phyloP scores from a whole-genome alignment of 1,284 basidiomycete species.

The Trametes hirsuta region DNA sequence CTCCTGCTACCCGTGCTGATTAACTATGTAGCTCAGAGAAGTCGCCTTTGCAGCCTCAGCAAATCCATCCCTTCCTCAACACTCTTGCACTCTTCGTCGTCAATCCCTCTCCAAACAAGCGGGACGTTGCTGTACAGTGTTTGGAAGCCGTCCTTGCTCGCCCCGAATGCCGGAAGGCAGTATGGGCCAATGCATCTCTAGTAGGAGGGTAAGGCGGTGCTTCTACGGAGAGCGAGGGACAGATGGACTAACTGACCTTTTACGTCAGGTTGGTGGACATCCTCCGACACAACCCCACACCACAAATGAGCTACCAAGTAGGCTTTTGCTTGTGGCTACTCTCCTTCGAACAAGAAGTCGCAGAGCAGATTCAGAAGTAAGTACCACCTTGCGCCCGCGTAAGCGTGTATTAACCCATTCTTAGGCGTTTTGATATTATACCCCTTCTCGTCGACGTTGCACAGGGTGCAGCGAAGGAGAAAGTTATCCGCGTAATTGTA shows the following conservation, averaged over 20 bases:
- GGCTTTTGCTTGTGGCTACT: conserved; percentile 94
- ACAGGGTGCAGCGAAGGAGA: conserved; percentile 94
- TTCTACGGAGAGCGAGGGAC: background rate
- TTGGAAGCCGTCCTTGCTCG: conserved; percentile 86
- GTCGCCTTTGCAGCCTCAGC: conserved; percentile 53
- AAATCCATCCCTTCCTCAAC: conserved; percentile 70
- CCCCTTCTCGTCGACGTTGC: conserved; percentile 88
- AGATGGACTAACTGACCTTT: background rate
- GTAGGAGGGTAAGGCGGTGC: conserved; percentile 57
- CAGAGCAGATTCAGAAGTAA: conserved; percentile 78
- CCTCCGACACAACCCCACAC: conserved; percentile 72
- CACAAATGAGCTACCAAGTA: conserved; percentile 97
- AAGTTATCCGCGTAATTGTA: conserved; percentile 93
- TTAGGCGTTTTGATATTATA: conserved; percentile 87
- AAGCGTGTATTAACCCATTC: background rate
- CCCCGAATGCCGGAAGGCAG: conserved; percentile 73
- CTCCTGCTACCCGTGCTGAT: background rate
- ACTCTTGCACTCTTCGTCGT: conserved; percentile 69
- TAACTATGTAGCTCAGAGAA: conserved; percentile 52
- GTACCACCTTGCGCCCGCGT: conserved; percentile 1
- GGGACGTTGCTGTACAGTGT: conserved; percentile 90
- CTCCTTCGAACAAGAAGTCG: conserved; percentile 86
- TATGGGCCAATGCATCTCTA: conserved; percentile 72
- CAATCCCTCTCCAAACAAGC: conserved; percentile 66
- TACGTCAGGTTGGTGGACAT: conserved; percentile 74